phyloP scores from a whole-genome alignment of 345 rosid species.

The Diplotaxis tenuifolia region DNA sequence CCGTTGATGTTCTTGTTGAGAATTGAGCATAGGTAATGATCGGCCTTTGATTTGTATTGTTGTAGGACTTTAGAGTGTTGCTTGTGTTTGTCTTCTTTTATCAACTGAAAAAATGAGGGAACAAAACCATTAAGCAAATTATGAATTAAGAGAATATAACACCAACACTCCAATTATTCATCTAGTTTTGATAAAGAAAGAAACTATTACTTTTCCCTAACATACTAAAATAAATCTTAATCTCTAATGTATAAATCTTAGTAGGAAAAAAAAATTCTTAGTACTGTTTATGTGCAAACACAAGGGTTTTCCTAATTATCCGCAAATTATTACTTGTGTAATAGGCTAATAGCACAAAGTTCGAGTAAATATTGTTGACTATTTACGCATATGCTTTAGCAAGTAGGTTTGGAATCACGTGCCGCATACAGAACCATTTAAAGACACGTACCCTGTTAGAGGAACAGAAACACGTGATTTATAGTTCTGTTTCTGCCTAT shows the following conservation, averaged over 20 bases:
- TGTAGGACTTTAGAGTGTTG: slow-evolving; percentile 43
- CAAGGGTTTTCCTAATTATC: background rate
- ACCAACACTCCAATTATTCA: background rate
- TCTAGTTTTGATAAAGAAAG: background rate
- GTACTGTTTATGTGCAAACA: background rate
- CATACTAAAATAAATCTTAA: background rate
- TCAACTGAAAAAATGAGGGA: slow-evolving; percentile 44
- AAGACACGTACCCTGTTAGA: slow-evolving; percentile 23
- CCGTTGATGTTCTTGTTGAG: slow-evolving; percentile 59
- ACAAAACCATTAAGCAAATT: background rate
- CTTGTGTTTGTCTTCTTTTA: slow-evolving; percentile 48
- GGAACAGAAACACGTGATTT: slow-evolving; percentile 35
- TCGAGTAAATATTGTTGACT: slow-evolving; percentile 12
- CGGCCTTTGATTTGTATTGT: slow-evolving; percentile 68
- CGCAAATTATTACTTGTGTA: background rate
- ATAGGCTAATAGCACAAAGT: background rate
- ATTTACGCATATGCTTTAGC: background rate
- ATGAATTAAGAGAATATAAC: background rate
- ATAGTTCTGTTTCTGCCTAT: slow-evolving; percentile 17
- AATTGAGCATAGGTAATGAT: slow-evolving; percentile 76
- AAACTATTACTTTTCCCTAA: background rate
- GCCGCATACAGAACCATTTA: slow-evolving; percentile 23
- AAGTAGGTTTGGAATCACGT: slow-evolving; percentile 34
- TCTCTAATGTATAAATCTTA: background rate
- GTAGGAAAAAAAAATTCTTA: background rate